Evolutionary conservation across 345 rosid species (phyloP).

Genomic region (Corymbia maculata): DNA sequence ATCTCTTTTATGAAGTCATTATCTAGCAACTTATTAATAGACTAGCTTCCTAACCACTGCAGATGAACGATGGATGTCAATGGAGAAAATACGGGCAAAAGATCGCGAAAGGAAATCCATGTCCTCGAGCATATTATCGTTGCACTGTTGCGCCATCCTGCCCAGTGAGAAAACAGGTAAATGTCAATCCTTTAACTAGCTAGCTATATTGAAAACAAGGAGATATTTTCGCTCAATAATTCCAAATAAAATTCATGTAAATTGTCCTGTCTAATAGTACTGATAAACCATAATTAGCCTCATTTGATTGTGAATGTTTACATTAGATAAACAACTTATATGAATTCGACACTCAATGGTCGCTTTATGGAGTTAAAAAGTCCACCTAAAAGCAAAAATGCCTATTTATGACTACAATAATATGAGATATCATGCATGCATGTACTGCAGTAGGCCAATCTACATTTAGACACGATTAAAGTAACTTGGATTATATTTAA

Average conservation of each 20-base stretch:
- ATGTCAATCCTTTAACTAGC: not conserved
- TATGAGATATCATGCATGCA: not conserved
- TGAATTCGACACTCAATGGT: not conserved
- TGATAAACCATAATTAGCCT: not conserved
- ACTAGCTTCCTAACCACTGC: not conserved
- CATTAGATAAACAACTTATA: not conserved
- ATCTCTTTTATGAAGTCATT: not conserved
- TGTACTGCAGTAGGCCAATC: not conserved
- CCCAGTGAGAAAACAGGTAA: slow-evolving; percentile 91
- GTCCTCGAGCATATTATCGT: slow-evolving; percentile 93
- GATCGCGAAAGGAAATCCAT: slow-evolving; percentile 97
- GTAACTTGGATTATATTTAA: not conserved
- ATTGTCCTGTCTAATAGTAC: not conserved
- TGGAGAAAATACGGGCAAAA: slow-evolving; percentile 99
- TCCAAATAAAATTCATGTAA: not conserved
- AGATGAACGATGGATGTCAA: slow-evolving; percentile 93
- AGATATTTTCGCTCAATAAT: not conserved
- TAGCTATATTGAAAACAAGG: not conserved
- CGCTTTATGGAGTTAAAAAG: not conserved
- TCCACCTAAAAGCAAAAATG: not conserved
- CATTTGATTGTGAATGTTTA: not conserved
- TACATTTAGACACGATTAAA: not conserved
- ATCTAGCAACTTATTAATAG: not conserved
- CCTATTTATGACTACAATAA: not conserved
- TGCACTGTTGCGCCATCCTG: slow-evolving; percentile 92